Base-by-base conservation (phyloP, 2,329 filamentous ascomycete species). In the Cercospora sp. region DNA sequence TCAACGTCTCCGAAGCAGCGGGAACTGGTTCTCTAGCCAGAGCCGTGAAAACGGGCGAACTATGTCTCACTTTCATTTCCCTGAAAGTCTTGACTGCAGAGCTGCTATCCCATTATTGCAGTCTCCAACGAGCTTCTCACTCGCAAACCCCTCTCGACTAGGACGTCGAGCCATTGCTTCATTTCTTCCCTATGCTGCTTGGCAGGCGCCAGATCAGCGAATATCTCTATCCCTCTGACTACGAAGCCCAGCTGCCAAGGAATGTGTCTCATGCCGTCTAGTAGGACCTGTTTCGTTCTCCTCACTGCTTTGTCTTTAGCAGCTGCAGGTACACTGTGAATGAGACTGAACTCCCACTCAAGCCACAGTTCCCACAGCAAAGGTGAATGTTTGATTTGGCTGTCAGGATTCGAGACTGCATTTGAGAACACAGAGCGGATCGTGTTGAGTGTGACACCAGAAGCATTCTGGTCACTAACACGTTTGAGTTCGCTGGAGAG, bases 221-320 rank as follows among this genome's bases (percentile, higher is more conserved):
- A 51, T 2, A 82, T 78, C 55, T 81, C 80, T 66, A 90, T 88
- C 0, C 85, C 88, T 28, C 85, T 68, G 78, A 90, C 82, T 53
- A 87, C 79, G 59, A 88, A 82, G 43, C 84, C 82, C 76, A 91
- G 90, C 1, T 82, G 85, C 88, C 89, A 91, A 0, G 89, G 89
- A 73, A 89, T 83, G 16, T 82, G 79, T 53, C 83, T 80, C 70
- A 91, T 73, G 0, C 86, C 87, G 37, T 85, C 80, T 67, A 87
- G 85, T 72, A 87, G 87, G 0, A 87, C 81, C 1, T 83, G 80
- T 69, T 84, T 87, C 3, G 84, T 83, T 61, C 80, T 78, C 3
- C 70, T 60, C 26, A 78, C 67, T 6, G 83, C 77, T 8, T 80
- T 77, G 3, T 79, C 78, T 24, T 64, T 69, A 21, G 57, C 18